phyloP scores from a whole-genome alignment of 495 filamentous ascomycete genomes.

The Penicillium verhagenii region DNA sequence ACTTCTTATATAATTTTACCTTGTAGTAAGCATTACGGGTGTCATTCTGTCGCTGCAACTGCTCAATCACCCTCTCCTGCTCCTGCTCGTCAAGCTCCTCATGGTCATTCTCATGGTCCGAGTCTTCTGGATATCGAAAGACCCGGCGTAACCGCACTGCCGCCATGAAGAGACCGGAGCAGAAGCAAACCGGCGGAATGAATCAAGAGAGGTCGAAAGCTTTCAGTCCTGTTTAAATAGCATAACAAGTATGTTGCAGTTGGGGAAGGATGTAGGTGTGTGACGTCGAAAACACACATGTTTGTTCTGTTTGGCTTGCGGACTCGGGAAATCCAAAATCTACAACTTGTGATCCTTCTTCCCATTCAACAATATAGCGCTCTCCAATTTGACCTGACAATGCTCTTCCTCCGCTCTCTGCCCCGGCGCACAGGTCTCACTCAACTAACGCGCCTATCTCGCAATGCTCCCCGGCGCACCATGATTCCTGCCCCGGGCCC shows the following conservation, averaged over 20 bases:
- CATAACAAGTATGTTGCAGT: too few relatives aligned
- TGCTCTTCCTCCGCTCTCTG: slow-evolving; percentile 16
- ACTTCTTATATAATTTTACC: slow-evolving; percentile 27
- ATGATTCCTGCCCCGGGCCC: slow-evolving; percentile 48
- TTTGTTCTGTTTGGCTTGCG: slow-evolving; percentile 37
- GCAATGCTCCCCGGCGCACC: slow-evolving; percentile 35
- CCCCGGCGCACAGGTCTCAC: slow-evolving; percentile 18
- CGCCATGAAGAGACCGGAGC: slow-evolving; percentile 36
- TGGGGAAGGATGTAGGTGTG: too few relatives aligned
- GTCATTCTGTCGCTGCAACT: slow-evolving; percentile 56
- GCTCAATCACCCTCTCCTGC: slow-evolving; percentile 67
- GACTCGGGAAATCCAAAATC: not conserved
- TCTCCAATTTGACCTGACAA: not conserved
- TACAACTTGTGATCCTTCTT: slow-evolving; percentile 2
- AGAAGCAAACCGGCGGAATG: too few relatives aligned
- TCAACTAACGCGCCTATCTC: slow-evolving; percentile 12
- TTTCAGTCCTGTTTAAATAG: too few relatives aligned
- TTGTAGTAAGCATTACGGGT: slow-evolving; percentile 58
- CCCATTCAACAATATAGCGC: not conserved
- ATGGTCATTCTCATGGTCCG: slow-evolving; percentile 36
- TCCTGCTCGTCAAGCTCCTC: slow-evolving; percentile 68
- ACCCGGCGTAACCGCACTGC: slow-evolving; percentile 57
- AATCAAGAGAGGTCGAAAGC: not conserved
- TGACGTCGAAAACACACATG: slow-evolving; percentile 16
- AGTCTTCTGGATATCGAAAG: slow-evolving; percentile 61